Percentiles rank a stretch among this genome's conserved stretches.
phyloP scores from a whole-genome alignment of 2,329 filamentous ascomycete genomes.

The Cladophialophora yegresii region DNA sequence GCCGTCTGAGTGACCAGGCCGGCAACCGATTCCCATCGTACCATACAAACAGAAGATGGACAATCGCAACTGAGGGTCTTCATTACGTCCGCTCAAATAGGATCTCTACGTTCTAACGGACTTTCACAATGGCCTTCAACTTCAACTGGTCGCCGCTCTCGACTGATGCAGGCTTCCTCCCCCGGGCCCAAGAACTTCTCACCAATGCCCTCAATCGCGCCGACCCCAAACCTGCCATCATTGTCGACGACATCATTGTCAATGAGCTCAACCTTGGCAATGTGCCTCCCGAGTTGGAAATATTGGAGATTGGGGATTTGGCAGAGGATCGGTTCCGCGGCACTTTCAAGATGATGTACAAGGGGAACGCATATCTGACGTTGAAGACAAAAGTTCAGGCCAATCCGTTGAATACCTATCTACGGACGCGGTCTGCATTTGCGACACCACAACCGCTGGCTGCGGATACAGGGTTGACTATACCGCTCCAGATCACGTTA shows the following conservation, averaged over 20 bases:
- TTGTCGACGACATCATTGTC: constrained; percentile 91
- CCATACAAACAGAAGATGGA: background rate
- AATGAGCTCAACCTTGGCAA: constrained; percentile 96
- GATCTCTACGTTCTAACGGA: background rate
- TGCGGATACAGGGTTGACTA: constrained; percentile 83
- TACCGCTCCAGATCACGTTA: constrained; percentile 93
- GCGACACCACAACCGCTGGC: constrained; percentile 90
- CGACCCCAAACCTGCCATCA: constrained; percentile 96
- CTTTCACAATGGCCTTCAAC: constrained; percentile 88
- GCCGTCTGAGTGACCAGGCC: constrained; percentile 15
- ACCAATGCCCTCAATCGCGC: constrained; percentile 96
- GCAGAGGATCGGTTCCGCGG: constrained; percentile 95
- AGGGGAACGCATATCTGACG: constrained; percentile 91
- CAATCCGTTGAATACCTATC: constrained; percentile 93
- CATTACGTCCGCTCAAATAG: background rate
- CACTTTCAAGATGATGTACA: constrained; percentile 99
- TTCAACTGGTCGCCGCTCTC: constrained; percentile 99
- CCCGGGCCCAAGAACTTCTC: constrained; percentile 87
- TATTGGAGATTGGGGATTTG: constrained; percentile 94
- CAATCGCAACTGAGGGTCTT: background rate
- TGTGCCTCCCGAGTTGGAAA: constrained; percentile 91
- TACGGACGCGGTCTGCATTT: constrained; percentile 87
- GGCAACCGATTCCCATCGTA: background rate
- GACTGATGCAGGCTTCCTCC: constrained; percentile 88
- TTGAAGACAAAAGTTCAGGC: constrained; percentile 96